Base-by-base conservation (phyloP, 2,329 filamentous ascomycete genomes). In the Domatiomyces catenatus region DNA sequence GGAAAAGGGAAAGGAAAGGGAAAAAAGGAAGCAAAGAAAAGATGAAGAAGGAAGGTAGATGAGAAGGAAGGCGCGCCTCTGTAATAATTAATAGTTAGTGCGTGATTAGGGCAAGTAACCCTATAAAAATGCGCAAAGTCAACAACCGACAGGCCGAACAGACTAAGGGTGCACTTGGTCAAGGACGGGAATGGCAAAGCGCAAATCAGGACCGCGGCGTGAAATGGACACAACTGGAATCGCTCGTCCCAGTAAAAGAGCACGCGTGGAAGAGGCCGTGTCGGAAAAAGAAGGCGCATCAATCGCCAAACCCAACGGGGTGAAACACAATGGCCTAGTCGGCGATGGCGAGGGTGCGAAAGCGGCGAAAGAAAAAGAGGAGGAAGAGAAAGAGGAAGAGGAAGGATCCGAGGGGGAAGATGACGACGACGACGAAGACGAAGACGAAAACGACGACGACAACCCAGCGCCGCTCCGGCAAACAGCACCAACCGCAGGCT, bases 401-500 rank as follows among this genome's bases (percentile, higher is more conserved):
- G 65, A 66, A 48, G 22, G 6, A 24, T 6, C 22, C 22, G 22
- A 24, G 22, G 22, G 3, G 22, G 3, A 24, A 24, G 22, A 24
- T 6, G 22, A 24, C 3, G 22, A 24, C 22, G 50, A 65, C 49
- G 61, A 67, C 49, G 64, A 66, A 48, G 62, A 58, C 59, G 66
- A 65, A 51, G 63, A 62, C 17, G 54, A 63, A 43, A 54, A 66
- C 51, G 63, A 66, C 18, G 45, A 67, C 18, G 58, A 64, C 42
- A 67, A 61, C 20, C 60, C 67, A 50, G 62, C 65, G 10, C 66
- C 70, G 43, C 62, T 68, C 56, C 80, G 86, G 57, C 88, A 94
- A 66, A 73, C 74, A 47, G 86, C 83, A 44, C 88, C 90, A 15
- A 79, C 85, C 32, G 84, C 84, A 64, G 90, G 90, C 55, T 98